A percentile compares a stretch with the other conserved stretches of the same genome.
Conservation (phyloP, 2,329 filamentous ascomycete species). For the Alternaria novae-zelandiae region DNA sequence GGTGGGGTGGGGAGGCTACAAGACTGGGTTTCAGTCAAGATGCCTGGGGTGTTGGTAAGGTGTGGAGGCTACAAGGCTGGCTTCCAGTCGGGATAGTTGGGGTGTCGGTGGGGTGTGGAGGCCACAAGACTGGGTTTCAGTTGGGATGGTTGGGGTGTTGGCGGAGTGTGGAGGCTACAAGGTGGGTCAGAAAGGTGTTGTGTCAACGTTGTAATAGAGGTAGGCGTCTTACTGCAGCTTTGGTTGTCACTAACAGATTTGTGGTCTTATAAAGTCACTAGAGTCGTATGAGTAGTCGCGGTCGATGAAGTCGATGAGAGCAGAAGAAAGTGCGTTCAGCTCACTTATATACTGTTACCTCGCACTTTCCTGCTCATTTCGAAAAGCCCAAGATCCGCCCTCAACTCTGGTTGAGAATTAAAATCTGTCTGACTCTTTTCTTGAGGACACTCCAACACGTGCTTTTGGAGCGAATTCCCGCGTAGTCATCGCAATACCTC, state of each 20-base stretch:
- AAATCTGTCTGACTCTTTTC: background rate
- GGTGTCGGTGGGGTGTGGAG: background rate
- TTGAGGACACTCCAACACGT: background rate
- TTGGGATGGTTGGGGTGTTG: background rate
- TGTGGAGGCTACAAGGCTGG: background rate
- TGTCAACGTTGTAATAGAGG: background rate
- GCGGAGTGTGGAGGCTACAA: background rate
- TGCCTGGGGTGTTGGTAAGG: background rate
- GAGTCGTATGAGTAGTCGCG: background rate
- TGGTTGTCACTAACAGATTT: background rate
- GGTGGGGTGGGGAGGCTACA: background rate
- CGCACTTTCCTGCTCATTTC: background rate
- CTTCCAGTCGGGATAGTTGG: background rate
- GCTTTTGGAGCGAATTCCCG: background rate
- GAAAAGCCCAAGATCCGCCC: background rate
- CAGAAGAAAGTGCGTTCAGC: background rate
- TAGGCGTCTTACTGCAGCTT: background rate
- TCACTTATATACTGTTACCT: background rate
- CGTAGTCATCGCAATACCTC: background rate
- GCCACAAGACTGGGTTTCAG: background rate
- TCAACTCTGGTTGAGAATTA: background rate
- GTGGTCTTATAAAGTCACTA: background rate
- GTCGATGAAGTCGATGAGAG: too few species aligned
- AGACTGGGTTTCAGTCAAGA: background rate
- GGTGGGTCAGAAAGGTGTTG: background rate